phyloP scores from a whole-genome alignment of 805 yeast genomes.

The Scheffersomyces amazonensis region DNA sequence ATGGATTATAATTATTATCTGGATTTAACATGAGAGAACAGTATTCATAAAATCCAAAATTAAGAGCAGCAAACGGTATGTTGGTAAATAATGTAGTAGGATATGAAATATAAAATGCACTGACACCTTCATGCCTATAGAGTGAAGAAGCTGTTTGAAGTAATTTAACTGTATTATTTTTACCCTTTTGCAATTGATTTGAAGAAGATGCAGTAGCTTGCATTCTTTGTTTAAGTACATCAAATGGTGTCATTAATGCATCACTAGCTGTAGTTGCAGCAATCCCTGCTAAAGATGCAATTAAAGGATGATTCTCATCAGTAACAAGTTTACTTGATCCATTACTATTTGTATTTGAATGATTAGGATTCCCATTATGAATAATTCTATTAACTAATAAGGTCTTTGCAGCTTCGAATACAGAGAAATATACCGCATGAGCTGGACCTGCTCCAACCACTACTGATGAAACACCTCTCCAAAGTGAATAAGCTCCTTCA shows the following conservation, averaged over 20 bases:
- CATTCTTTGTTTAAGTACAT: constrained; percentile 93
- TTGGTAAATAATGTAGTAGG: constrained; percentile 92
- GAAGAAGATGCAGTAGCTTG: constrained; percentile 41
- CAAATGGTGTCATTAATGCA: constrained; percentile 97
- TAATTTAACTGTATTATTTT: constrained; percentile 23
- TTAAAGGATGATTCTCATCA: constrained; percentile 70
- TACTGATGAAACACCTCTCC: constrained; percentile 93
- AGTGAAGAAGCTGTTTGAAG: constrained; percentile 43
- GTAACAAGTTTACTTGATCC: constrained; percentile 46
- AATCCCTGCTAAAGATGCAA: constrained; percentile 85
- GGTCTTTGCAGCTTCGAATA: constrained; percentile 79
- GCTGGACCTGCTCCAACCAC: constrained; percentile 99
- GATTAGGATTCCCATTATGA: no score
- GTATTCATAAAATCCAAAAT: constrained; percentile 89
- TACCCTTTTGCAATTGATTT: background rate
- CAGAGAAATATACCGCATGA: constrained; percentile 94
- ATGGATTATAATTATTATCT: constrained; percentile 73
- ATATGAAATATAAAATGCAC: constrained; percentile 87
- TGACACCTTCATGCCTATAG: constrained; percentile 60
- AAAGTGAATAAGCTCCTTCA: constrained; percentile 84
- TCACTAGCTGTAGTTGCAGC: constrained; percentile 92
- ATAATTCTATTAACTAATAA: constrained; percentile 41
- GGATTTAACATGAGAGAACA: constrained; percentile 81
- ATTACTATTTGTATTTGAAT: constrained; percentile 21
- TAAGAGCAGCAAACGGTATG: constrained; percentile 92